phyloP scores from a whole-genome alignment of 441 rosid genomes.

The Syzygium syzygioides region DNA sequence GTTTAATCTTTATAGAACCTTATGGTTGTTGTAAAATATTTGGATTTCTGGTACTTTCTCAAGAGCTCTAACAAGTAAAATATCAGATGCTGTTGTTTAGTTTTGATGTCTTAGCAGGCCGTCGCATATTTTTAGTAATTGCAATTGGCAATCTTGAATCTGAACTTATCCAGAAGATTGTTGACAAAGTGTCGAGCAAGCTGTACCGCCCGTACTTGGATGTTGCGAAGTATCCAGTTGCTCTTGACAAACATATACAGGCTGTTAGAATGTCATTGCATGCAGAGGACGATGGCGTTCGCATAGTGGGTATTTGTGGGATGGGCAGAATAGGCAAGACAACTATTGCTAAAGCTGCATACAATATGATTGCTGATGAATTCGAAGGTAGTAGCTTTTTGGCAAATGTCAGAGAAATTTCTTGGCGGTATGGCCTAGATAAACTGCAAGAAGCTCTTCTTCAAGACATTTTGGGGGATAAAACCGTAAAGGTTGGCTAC shows the following conservation, averaged over 20 bases:
- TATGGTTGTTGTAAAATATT: neutral
- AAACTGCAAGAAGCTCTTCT: conserved; percentile 6
- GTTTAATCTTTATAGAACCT: neutral
- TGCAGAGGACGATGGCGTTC: neutral
- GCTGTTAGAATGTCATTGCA: neutral
- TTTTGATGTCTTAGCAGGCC: neutral
- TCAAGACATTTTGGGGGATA: neutral
- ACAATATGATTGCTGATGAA: neutral
- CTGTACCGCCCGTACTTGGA: neutral
- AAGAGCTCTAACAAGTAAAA: neutral
- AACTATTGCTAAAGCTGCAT: conserved; percentile 5
- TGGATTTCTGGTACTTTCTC: neutral
- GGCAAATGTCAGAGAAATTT: neutral
- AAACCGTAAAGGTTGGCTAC: neutral
- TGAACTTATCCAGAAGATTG: neutral
- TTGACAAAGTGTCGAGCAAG: neutral
- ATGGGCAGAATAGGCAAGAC: neutral
- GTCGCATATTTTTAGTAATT: neutral
- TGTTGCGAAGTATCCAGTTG: neutral
- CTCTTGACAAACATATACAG: neutral
- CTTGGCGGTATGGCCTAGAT: neutral
- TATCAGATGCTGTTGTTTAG: too few species aligned
- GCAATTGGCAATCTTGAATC: neutral
- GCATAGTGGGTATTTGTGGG: neutral
- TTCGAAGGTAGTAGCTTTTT: conserved; percentile 5